Conservation (phyloP, 768 basidiomycete genomes). For the Psilocybe azurescens region DNA sequence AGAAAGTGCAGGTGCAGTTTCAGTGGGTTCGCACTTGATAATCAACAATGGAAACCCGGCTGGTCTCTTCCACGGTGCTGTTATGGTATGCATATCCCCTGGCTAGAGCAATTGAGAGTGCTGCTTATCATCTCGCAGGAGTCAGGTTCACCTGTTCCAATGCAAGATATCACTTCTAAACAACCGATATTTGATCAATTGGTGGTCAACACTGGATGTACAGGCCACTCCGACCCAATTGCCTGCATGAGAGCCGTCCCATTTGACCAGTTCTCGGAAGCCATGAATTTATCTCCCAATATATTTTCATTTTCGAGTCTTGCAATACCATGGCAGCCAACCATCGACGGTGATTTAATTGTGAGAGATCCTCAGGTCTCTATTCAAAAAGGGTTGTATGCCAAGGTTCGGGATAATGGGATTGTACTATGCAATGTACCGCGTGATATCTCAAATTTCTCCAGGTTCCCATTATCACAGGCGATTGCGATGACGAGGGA, state of each 20-base stretch:
- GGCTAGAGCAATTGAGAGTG: background rate
- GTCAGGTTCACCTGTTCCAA: background rate
- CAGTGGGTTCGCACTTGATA: slow-evolving; percentile 19
- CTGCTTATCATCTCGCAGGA: background rate
- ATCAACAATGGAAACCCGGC: slow-evolving; percentile 20
- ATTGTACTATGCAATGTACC: background rate
- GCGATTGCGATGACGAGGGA: slow-evolving; percentile 6
- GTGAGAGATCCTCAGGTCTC: slow-evolving; percentile 4
- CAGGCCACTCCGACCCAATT: background rate
- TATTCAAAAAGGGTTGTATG: background rate
- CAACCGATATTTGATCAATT: background rate
- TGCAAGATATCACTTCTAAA: background rate
- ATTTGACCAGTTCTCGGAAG: background rate
- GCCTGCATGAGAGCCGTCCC: background rate
- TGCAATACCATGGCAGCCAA: slow-evolving; percentile 1
- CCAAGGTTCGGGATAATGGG: background rate
- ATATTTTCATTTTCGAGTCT: background rate
- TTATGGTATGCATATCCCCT: slow-evolving; percentile 17
- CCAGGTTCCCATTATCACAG: background rate
- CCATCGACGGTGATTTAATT: background rate
- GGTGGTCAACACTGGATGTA: background rate
- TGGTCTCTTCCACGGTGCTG: slow-evolving; percentile 21
- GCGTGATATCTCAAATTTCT: background rate
- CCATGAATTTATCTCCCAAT: background rate
- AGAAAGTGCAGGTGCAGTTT: slow-evolving; percentile 25